These are phyloP conservation scores for Cladosporium sp. DNA, from an alignment of 2,329 filamentous ascomycete species.

Conservation along the genomic window DNA sequence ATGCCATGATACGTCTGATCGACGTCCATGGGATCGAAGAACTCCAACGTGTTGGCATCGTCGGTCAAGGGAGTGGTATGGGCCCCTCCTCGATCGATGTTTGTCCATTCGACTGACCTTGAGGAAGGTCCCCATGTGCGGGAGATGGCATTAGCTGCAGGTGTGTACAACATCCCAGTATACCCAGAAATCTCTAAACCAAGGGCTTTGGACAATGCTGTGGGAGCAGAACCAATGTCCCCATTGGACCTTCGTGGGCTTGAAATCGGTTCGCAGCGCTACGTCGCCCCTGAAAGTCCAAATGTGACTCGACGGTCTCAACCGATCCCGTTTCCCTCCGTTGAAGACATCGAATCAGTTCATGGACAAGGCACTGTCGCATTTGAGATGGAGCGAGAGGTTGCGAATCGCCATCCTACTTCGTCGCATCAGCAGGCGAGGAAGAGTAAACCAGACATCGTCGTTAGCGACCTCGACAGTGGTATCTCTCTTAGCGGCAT, in stretches of 20 bases:
- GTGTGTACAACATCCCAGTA: slow-evolving; percentile 7
- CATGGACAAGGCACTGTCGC: slow-evolving; percentile 90
- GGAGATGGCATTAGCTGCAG: slow-evolving; percentile 1
- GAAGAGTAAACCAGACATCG: slow-evolving; percentile 41
- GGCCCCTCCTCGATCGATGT: not conserved
- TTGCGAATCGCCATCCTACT: slow-evolving; percentile 30
- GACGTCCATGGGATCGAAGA: slow-evolving; percentile 1
- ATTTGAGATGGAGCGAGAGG: slow-evolving; percentile 78
- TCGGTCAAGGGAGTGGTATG: slow-evolving; percentile 9
- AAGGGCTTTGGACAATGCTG: not conserved
- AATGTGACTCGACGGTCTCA: slow-evolving; percentile 74
- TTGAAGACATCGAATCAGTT: slow-evolving; percentile 89
- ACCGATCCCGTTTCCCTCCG: slow-evolving; percentile 80
- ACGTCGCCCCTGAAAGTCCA: not conserved
- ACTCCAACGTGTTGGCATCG: slow-evolving; percentile 11
- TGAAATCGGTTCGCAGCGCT: not conserved
- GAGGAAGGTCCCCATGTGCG: not conserved
- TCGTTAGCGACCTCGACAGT: slow-evolving; percentile 83
- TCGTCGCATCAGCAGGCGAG: not conserved
- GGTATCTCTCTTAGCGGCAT: slow-evolving; percentile 85
- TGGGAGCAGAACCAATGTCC: not conserved
- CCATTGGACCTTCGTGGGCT: slow-evolving; percentile 4
- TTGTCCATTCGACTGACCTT: slow-evolving; percentile 1
- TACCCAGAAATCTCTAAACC: not conserved
- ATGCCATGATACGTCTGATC: slow-evolving; percentile 7